Evolutionary conservation across 345 rosid genomes (phyloP).

Genomic region (Tarenaya hassleriana): DNA sequence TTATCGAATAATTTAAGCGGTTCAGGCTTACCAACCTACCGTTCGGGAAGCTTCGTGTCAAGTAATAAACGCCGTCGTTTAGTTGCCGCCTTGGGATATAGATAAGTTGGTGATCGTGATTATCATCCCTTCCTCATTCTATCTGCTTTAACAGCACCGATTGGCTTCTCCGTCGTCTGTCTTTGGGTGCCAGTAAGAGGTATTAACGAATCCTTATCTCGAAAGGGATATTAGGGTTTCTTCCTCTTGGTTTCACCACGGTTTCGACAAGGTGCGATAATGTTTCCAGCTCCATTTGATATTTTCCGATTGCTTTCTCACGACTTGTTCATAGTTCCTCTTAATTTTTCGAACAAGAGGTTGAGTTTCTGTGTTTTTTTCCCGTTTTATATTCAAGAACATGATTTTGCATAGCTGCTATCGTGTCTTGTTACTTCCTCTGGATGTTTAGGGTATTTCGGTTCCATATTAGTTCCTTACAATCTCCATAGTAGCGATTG

Average conservation of each 20-base stretch:
- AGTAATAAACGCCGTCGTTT: no score
- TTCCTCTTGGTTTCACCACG: conserved; percentile 4
- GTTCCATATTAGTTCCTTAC: no score
- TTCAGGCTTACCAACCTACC: not conserved
- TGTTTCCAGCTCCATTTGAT: not conserved
- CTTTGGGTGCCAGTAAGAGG: not conserved
- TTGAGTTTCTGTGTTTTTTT: not conserved
- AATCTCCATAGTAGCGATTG: no score
- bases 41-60: no score
- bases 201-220: conserved; percentile 6
- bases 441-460: no score
- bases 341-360: not conserved
- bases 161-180: conserved; percentile 16
- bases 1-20: not conserved
- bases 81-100: no score
- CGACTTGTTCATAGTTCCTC: not conserved
- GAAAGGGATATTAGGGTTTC: conserved; percentile 9
- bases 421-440: no score
- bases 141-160: not conserved
- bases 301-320: not conserved
- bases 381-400: no score
- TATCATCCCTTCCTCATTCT: not conserved
- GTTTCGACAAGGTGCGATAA: conserved; percentile 8
- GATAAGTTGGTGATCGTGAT: no score
- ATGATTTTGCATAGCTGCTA: no score